Conservation (phyloP, 179 eudicot species). For the Beta lomatogona region DNA sequence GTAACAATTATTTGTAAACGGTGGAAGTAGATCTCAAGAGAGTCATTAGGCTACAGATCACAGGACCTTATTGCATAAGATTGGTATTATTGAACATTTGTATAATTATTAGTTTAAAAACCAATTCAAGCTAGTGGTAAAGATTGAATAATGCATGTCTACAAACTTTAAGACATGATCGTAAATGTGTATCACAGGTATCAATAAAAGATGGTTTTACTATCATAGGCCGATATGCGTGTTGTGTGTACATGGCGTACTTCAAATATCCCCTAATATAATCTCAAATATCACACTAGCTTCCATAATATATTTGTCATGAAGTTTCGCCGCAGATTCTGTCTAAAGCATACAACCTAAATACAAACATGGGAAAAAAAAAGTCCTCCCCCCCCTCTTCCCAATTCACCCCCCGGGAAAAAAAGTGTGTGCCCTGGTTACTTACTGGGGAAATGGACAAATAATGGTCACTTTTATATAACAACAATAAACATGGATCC, state of each 20-base stretch:
- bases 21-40: neutral
- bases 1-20: too few species aligned
- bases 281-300: too few species aligned
- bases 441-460: neutral
- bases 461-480: neutral
- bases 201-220: too few species aligned
- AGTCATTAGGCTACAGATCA: neutral
- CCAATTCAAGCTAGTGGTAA: too few species aligned
- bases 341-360: neutral
- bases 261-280: too few species aligned
- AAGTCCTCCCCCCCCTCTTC: neutral
- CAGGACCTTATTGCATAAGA: neutral
- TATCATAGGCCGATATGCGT: too few species aligned
- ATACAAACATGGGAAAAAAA: neutral
- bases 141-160: too few species aligned
- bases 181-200: too few species aligned
- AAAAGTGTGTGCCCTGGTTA: neutral
- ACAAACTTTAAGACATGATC: too few species aligned
- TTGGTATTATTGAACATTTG: neutral
- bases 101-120: neutral
- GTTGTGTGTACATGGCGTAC: too few species aligned
- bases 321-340: neutral
- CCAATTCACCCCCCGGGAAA: neutral
- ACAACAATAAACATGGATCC: neutral
- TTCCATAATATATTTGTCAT: too few species aligned